Base-by-base conservation (phyloP, 257 asterid species). In the Solanum medicagineum region DNA sequence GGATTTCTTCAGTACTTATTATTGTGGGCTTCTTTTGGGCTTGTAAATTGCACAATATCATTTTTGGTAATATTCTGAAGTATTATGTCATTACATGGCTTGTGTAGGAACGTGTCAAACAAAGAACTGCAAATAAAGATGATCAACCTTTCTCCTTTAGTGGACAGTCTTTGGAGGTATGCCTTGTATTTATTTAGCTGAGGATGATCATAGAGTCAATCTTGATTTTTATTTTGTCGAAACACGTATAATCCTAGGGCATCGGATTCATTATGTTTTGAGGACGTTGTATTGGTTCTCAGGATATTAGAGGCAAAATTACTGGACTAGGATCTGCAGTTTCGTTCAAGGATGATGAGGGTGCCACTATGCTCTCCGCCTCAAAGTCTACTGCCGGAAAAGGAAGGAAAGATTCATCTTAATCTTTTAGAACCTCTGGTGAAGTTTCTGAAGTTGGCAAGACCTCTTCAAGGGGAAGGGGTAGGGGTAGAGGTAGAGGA, bases 301-400 rank as follows among this genome's bases (percentile, higher is more conserved):
- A 92, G 98, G 92, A 90, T 86, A 86, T 80, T 63, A 89, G 87
- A 85, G 89, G 86, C 75, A 91, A 24, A 86, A 89, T 88, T 85
- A 86, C 87, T 85, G 90, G 88, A 85, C 94, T 86, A 57, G 93
- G 92, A 88, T 87, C 86, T 86, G 89, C 93, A 45, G 92, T 88
- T 91, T 87, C 97, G 81, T 96, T 93, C 88, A 93, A 97, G 85
- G 99, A 94, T 26, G 97, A 94, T 86, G 98, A 96, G 89, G 95
- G 92, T 83, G 87, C 91, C 66, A 85, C 89, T 75, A n/a, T 26
- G 57, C 83, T 90, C 85, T 71, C 97, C 59, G 93, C 92, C 69
- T 86, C 97, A 86, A 93, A 85, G 88, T 87, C 93, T 69, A 88
- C 92, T 81, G 88, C 87, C 19, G 80, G 80, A 85, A 93, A 88